Evolutionary conservation across 371 early-diverging fungal species (phyloP).

Genomic region (Nematocida major): DNA sequence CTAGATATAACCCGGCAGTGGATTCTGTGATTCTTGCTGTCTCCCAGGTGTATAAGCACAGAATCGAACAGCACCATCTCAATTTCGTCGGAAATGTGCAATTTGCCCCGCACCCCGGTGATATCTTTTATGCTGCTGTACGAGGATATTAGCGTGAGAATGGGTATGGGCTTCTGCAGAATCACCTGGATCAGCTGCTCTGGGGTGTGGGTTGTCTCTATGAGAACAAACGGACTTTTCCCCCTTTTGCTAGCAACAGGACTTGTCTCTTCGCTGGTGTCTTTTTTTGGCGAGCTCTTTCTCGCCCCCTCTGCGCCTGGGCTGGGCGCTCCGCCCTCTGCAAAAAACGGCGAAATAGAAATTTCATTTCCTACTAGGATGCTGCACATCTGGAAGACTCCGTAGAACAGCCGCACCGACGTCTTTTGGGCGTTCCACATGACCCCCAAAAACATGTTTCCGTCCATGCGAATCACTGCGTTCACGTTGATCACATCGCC

Average conservation of each 20-base stretch:
- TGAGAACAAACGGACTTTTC: not conserved
- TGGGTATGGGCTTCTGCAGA: not conserved
- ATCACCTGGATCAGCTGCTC: not conserved
- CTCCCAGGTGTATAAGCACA: too few species aligned
- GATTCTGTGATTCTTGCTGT: too few species aligned
- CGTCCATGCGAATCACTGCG: not conserved
- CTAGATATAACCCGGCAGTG: too few species aligned
- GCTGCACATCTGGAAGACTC: not conserved
- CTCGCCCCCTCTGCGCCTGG: not conserved
- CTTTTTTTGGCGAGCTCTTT: not conserved
- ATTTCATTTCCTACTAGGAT: not conserved
- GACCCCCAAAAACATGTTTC: not conserved
- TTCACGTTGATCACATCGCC: not conserved
- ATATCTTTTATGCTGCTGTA: not conserved
- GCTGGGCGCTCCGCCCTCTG: not conserved
- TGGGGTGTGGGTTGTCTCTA: not conserved
- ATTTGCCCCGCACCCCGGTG: not conserved
- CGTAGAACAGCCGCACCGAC: conserved; percentile 7
- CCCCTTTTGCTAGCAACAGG: not conserved
- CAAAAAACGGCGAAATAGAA: not conserved
- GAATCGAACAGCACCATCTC: not conserved
- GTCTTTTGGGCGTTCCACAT: not conserved
- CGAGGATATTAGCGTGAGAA: not conserved
- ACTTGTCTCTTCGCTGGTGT: not conserved
- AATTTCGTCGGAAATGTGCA: not conserved